These are phyloP conservation scores for Flaveria robusta DNA, from an alignment of 129 eudicot genomes.

Conservation along the genomic window DNA sequence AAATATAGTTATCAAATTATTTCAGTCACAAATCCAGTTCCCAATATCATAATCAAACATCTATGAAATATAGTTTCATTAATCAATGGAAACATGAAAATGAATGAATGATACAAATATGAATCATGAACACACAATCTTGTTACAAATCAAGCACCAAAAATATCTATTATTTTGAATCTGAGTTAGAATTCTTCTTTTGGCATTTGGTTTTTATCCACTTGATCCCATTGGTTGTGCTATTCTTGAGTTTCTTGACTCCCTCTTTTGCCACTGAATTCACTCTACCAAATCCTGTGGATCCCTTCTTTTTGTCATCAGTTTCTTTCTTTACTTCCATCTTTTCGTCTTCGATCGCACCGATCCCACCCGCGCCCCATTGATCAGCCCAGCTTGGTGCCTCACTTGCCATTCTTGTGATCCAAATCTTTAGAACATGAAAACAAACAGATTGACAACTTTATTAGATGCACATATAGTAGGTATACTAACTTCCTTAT, in stretches of 20 bases:
- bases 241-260: slow-evolving; percentile 64
- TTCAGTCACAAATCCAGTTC: too few species aligned
- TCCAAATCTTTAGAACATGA: neutral
- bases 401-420: slow-evolving; percentile 44
- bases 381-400: slow-evolving; percentile 99
- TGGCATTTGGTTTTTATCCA: slow-evolving; percentile 75
- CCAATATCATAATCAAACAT: neutral
- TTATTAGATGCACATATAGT: neutral
- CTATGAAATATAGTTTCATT: neutral
- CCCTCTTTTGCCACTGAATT: slow-evolving; percentile 12
- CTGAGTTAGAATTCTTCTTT: slow-evolving; percentile 50
- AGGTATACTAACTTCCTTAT: neutral
- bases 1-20: too few species aligned
- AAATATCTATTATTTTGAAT: slow-evolving; percentile 23
- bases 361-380: slow-evolving; percentile 99
- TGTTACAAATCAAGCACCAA: slow-evolving; percentile 21
- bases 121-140: slow-evolving; percentile 25
- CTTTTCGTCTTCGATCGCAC: slow-evolving; percentile 61
- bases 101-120: slow-evolving; percentile 21
- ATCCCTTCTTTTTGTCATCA: slow-evolving; percentile 49
- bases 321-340: slow-evolving; percentile 43
- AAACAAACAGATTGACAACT: neutral
- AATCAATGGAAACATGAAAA: neutral
- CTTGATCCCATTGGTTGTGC: slow-evolving; percentile 64
- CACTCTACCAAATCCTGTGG: slow-evolving; percentile 42